Evolutionary conservation across 768 basidiomycete species (phyloP).

Genomic region (button mushroom (Agaricus bisporus)): DNA sequence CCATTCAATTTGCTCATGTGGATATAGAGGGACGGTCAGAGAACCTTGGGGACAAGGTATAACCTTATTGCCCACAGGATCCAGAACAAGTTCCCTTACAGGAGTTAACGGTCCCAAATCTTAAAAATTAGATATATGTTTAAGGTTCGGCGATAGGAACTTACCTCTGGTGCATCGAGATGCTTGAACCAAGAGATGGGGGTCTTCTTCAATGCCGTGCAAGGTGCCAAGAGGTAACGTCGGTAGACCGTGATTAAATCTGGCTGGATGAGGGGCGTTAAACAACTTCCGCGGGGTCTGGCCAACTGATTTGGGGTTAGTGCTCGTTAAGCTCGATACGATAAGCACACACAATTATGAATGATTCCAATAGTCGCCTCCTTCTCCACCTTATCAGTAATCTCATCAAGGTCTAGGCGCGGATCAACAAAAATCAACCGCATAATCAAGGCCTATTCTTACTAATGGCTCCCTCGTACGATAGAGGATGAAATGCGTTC

Average conservation of each 20-base stretch:
- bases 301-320: constrained; percentile 48
- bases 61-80: constrained; percentile 52
- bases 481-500: constrained; percentile 90
- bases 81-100: constrained; percentile 48
- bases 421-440: background rate
- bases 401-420: constrained; percentile 69
- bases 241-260: constrained; percentile 65
- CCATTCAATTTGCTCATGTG: constrained; percentile 74
- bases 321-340: background rate
- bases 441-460: constrained; percentile 8
- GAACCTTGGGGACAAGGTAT: constrained; percentile 57
- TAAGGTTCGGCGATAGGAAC: background rate
- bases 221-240: constrained; percentile 65
- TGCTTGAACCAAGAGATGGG: constrained; percentile 58
- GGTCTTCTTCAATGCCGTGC: constrained; percentile 83
- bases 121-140: constrained; percentile 15
- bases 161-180: constrained; percentile 52
- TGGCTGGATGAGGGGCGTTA: constrained; percentile 62
- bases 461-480: constrained; percentile 90
- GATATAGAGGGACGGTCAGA: constrained; percentile 49
- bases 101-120: constrained; percentile 43
- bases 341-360: constrained; percentile 69
- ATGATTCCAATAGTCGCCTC: constrained; percentile 94
- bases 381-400: constrained; percentile 80
- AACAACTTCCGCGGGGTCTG: constrained; percentile 91